Conservation (phyloP, 78 protist genomes). For the Chrysochromulina parva region DNA sequence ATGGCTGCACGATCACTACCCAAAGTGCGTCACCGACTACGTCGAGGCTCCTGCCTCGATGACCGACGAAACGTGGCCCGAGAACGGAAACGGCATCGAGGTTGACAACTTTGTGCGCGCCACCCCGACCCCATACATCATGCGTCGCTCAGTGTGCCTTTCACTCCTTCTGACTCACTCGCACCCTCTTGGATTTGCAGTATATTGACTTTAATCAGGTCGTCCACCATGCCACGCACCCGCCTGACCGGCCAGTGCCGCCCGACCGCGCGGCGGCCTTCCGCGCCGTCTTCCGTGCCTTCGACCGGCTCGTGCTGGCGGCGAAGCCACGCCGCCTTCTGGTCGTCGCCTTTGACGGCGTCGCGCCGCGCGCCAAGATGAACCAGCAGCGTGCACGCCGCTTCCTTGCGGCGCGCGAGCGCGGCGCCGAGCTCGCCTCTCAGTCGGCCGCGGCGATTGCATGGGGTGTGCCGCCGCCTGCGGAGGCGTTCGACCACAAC, state of each 20-base stretch:
- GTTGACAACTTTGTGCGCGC: slow-evolving; percentile 73
- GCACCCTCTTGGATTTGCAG: background rate
- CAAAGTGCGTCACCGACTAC: no score
- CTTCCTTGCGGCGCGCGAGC: background rate
- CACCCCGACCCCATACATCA: no score
- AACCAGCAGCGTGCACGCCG: slow-evolving; percentile 76
- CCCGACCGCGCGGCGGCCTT: slow-evolving; percentile 72
- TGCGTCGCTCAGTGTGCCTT: no score
- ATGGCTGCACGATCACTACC: background rate
- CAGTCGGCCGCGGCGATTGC: background rate
- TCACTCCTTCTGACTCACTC: no score
- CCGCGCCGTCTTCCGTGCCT: slow-evolving; percentile 56
- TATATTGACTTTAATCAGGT: slow-evolving; percentile 98
- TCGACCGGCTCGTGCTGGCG: slow-evolving; percentile 89
- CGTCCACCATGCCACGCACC: slow-evolving; percentile 92
- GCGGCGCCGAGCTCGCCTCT: background rate
- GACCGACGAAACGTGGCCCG: no score
- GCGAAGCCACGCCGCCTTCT: slow-evolving; percentile 95
- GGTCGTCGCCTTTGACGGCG: slow-evolving; percentile 96
- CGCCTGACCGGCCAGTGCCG: slow-evolving; percentile 29
- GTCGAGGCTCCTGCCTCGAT: no score
- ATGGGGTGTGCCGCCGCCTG: background rate
- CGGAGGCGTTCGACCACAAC: slow-evolving; percentile 70
- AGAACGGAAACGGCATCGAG: slow-evolving; percentile 32
- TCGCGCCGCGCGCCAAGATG: slow-evolving; percentile 99